Conservation (phyloP, 23 red algal species). For the Gracilaria caudata region DNA sequence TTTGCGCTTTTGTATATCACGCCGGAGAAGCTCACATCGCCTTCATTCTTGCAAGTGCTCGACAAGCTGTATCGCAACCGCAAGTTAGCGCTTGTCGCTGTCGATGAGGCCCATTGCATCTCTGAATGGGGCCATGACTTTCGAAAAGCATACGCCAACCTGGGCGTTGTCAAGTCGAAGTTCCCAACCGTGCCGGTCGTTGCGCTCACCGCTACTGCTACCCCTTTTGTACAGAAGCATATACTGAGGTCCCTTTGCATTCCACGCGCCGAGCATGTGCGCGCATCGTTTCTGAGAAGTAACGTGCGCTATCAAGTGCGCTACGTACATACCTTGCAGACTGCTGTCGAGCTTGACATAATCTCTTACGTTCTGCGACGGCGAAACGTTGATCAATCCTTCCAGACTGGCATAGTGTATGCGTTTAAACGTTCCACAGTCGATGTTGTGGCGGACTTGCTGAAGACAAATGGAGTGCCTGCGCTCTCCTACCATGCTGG, state of each 20-base stretch:
- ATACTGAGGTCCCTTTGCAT: constrained; percentile 66
- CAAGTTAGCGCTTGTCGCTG: constrained; percentile 71
- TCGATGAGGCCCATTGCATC: constrained; percentile 95
- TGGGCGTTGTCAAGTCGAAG: constrained; percentile 56
- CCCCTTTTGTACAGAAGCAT: constrained; percentile 56
- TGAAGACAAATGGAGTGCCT: constrained; percentile 47
- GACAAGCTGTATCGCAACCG: constrained; percentile 35
- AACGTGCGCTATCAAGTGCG: constrained; percentile 83
- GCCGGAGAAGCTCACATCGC: constrained; percentile 74
- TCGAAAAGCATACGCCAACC: constrained; percentile 72
- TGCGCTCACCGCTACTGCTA: constrained; percentile 90
- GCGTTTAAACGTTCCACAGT: constrained; percentile 76
- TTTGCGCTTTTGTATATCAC: constrained; percentile 83
- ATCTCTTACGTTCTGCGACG: constrained; percentile 4
- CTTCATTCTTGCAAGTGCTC: constrained; percentile 49
- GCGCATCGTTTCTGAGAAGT: constrained; percentile 73
- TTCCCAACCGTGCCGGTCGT: constrained; percentile 78
- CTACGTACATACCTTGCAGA: constrained; percentile 38
- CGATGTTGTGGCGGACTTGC: constrained; percentile 43
- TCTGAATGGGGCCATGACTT: constrained; percentile 96
- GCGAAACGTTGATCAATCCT: neutral
- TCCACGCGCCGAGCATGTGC: constrained; percentile 38
- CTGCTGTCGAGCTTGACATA: constrained; percentile 48
- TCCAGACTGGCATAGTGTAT: constrained; percentile 75
- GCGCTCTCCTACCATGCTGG: constrained; percentile 81